Conservation (phyloP, 768 basidiomycete genomes). For the Hypsizygus marmoreus region DNA sequence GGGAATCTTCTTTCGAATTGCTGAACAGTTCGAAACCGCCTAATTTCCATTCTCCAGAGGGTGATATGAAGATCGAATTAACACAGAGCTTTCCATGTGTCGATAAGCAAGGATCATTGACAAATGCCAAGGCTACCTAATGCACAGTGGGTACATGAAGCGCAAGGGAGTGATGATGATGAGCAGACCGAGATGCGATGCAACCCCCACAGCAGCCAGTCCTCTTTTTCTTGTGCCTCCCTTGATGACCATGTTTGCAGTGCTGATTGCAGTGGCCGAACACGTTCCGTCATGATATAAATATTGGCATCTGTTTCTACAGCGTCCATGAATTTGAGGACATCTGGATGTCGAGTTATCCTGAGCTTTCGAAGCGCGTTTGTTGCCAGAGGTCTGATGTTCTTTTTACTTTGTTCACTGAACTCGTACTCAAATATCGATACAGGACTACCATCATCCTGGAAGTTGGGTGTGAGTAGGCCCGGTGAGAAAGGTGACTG, state of each 20-base stretch:
- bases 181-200: slow-evolving; percentile 81
- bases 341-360: slow-evolving; percentile 91
- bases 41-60: slow-evolving; percentile 95
- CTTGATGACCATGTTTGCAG: slow-evolving; percentile 66
- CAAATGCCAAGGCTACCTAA: slow-evolving; percentile 86
- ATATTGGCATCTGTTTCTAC: slow-evolving; percentile 86
- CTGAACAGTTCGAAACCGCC: slow-evolving; percentile 93
- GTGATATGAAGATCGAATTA: slow-evolving; percentile 86
- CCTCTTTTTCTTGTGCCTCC: slow-evolving; percentile 67
- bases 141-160: slow-evolving; percentile 9
- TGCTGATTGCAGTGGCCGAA: slow-evolving; percentile 68
- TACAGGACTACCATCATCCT: slow-evolving; percentile 88
- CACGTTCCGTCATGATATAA: slow-evolving; percentile 94
- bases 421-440: slow-evolving; percentile 94
- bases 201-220: slow-evolving; percentile 93
- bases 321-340: slow-evolving; percentile 93
- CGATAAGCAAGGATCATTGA: slow-evolving; percentile 81
- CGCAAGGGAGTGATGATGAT: neutral
- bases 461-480: slow-evolving; percentile 17
- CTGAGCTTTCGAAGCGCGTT: slow-evolving; percentile 91
- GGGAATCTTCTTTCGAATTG: slow-evolving; percentile 74
- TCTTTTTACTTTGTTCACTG: slow-evolving; percentile 56
- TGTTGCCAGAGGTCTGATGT: slow-evolving; percentile 73
- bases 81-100: slow-evolving; percentile 80
- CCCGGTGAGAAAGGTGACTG: slow-evolving; percentile 13